phyloP scores from a whole-genome alignment of 176 grass and related monocot genomes.

The Hsuehochloa calcarea region DNA sequence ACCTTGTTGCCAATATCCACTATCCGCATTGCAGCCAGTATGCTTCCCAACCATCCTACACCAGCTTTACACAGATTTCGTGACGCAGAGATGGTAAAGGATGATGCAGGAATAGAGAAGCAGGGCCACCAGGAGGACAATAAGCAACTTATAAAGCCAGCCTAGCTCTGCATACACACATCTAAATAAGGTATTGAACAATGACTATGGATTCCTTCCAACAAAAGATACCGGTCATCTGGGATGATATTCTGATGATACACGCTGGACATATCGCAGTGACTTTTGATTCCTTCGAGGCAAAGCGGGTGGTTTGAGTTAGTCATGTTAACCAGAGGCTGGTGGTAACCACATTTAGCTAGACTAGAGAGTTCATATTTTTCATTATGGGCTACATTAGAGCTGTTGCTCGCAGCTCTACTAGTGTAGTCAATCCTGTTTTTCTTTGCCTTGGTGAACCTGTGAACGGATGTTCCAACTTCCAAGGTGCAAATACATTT shows the following conservation, averaged over 20 bases:
- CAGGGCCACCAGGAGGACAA: background rate
- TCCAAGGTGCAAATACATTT: background rate
- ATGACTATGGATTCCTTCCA: background rate
- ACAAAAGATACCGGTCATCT: background rate
- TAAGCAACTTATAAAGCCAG: background rate
- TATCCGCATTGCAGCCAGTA: background rate
- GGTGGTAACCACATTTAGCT: background rate
- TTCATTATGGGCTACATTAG: background rate
- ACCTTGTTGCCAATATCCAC: slow-evolving; percentile 8
- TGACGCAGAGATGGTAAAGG: slow-evolving; percentile 1
- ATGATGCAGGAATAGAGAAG: background rate
- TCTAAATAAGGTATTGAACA: background rate
- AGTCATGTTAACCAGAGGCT: background rate
- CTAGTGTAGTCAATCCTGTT: background rate
- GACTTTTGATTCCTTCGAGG: background rate
- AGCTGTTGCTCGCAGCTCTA: background rate
- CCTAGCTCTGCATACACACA: background rate
- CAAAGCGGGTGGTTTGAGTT: background rate
- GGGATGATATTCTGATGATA: background rate
- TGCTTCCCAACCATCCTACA: slow-evolving; percentile 32
- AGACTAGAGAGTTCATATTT: background rate
- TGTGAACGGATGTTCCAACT: background rate
- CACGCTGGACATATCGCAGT: background rate
- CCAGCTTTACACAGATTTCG: slow-evolving; percentile 15
- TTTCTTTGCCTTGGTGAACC: background rate